Evolutionary conservation across 75 land plant species (phyloP).

Genomic region (Picea glauca): DNA sequence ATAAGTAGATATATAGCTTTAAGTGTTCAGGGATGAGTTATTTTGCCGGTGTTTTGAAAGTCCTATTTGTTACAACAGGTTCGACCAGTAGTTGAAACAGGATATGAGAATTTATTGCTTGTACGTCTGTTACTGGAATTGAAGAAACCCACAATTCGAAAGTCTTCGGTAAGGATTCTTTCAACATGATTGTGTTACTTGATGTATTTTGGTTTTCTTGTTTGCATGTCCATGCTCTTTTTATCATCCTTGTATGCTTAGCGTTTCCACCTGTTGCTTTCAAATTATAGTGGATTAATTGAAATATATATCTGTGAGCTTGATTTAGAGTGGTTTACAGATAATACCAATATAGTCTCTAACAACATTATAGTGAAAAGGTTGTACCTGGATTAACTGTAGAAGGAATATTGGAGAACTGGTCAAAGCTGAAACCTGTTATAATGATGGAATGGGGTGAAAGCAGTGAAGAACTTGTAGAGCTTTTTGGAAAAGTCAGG

Average conservation of each 20-base stretch:
- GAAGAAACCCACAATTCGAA: conserved; percentile 46
- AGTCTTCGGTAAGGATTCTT: conserved; percentile 67
- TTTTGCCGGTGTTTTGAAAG: neutral
- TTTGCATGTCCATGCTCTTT: neutral
- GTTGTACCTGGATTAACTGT: conserved; percentile 77
- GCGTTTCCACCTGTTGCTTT: conserved; percentile 2
- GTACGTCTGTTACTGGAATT: conserved; percentile 90
- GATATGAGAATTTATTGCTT: conserved; percentile 94
- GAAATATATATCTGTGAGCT: neutral
- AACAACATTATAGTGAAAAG: conserved; percentile 27
- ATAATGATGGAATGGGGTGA: conserved; percentile 90
- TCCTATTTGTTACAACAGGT: conserved; percentile 43
- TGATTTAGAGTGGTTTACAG: neutral
- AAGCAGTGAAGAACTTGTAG: conserved; percentile 59
- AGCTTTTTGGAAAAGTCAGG: conserved; percentile 92
- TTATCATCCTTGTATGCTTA: neutral
- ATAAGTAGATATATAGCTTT: neutral
- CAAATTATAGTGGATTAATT: neutral
- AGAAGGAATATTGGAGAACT: conserved; percentile 74
- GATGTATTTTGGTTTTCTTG: conserved; percentile 3
- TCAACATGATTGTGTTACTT: neutral
- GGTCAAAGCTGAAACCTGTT: conserved; percentile 75
- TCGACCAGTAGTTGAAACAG: conserved; percentile 98
- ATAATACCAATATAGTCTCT: neutral
- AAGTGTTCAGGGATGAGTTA: neutral